These are phyloP conservation scores for Hirsutella rhossiliensis DNA, from an alignment of 2,329 filamentous ascomycete genomes.

Conservation along the genomic window DNA sequence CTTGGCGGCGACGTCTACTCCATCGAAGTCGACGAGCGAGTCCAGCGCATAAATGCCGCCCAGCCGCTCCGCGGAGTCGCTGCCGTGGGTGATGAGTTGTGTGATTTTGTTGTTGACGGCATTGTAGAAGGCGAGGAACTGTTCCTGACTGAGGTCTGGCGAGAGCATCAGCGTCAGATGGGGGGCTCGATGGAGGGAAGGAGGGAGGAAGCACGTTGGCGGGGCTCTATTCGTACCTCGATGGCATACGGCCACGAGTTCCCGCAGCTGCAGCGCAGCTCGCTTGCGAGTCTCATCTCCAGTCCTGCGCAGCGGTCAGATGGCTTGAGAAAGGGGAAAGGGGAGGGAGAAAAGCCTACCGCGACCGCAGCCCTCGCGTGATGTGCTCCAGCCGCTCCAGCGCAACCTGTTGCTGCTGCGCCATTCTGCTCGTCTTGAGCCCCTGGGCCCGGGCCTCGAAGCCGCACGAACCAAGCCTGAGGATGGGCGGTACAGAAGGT, in stretches of 20 bases:
- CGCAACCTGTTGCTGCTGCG: constrained; percentile 38
- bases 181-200: neutral
- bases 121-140: constrained; percentile 53
- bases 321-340: neutral
- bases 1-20: constrained; percentile 84
- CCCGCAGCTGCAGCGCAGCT: constrained; percentile 40
- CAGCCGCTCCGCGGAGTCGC: constrained; percentile 76
- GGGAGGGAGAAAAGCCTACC: constrained; percentile 23
- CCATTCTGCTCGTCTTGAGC: constrained; percentile 21
- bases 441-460: constrained; percentile 9
- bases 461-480: constrained; percentile 14
- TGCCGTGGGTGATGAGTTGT: constrained; percentile 67
- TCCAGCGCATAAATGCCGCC: constrained; percentile 89
- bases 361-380: constrained; percentile 42
- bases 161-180: constrained; percentile 6
- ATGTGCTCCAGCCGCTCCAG: constrained; percentile 43
- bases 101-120: constrained; percentile 45
- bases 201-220: neutral
- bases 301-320: constrained; percentile 14
- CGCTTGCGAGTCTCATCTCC: constrained; percentile 39
- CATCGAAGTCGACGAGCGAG: constrained; percentile 89
- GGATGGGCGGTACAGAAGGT: neutral
- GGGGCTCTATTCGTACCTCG: constrained; percentile 32
- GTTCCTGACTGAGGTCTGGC: constrained; percentile 65
- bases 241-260: constrained; percentile 42